phyloP scores from a whole-genome alignment of 768 basidiomycete species.

The Mycena belliarum region DNA sequence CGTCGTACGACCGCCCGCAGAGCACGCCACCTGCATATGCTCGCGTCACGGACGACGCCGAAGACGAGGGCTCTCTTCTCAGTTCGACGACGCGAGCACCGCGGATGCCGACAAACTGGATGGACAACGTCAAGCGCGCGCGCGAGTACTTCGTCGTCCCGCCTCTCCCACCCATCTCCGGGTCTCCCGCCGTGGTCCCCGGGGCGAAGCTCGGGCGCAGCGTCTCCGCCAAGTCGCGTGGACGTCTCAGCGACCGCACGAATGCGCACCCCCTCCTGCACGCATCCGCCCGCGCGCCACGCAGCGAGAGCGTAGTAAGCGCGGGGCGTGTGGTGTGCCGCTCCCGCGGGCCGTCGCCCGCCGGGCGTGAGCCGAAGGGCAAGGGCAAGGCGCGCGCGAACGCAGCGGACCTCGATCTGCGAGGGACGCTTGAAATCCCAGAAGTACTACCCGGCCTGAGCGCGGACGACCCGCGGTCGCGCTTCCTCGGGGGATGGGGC shows the following conservation, averaged over 20 bases:
- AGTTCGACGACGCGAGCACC: slow-evolving; percentile 13
- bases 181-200: neutral
- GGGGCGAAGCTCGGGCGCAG: slow-evolving; percentile 10
- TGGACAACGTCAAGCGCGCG: slow-evolving; percentile 24
- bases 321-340: slow-evolving; percentile 21
- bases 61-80: slow-evolving; percentile 22
- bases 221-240: slow-evolving; percentile 20
- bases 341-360: slow-evolving; percentile 22
- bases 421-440: slow-evolving; percentile 17
- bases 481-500: slow-evolving; percentile 18
- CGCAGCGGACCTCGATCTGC: slow-evolving; percentile 19
- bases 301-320: slow-evolving; percentile 23
- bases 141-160: slow-evolving; percentile 16
- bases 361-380: slow-evolving; percentile 19
- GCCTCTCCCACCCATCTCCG: slow-evolving; percentile 6
- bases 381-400: slow-evolving; percentile 20
- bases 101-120: slow-evolving; percentile 22
- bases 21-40: slow-evolving; percentile 32
- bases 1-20: slow-evolving; percentile 41
- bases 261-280: slow-evolving; percentile 15
- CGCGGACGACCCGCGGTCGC: slow-evolving; percentile 12
- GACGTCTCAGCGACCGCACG: slow-evolving; percentile 22
- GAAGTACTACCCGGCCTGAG: too few species aligned
- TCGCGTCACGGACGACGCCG: slow-evolving; percentile 25
- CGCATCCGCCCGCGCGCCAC: slow-evolving; percentile 13